These are phyloP conservation scores for Aspergillus felis DNA, from an alignment of 2,329 filamentous ascomycete species.

Conservation along the genomic window DNA sequence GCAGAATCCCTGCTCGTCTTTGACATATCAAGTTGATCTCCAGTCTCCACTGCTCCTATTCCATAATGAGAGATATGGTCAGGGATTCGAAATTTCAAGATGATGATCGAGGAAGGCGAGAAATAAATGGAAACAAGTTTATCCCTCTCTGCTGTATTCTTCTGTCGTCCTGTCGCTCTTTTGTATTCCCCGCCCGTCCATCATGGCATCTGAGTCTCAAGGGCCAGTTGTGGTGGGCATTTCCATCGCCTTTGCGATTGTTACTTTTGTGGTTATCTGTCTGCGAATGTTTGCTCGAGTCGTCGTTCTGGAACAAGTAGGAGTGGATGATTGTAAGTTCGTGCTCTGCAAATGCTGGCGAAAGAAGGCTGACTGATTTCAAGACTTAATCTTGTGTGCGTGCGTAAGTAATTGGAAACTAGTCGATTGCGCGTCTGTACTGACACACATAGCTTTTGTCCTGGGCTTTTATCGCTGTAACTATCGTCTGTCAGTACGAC, in stretches of 20 bases:
- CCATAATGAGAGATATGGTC: not conserved
- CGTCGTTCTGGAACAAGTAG: constrained; percentile 32
- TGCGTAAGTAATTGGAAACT: constrained; percentile 19
- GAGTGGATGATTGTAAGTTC: constrained; percentile 28
- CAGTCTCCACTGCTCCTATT: not conserved
- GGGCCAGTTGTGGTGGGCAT: constrained; percentile 33
- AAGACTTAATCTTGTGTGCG: constrained; percentile 29
- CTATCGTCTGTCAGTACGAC: constrained; percentile 27
- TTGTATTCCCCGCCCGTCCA: constrained; percentile 1
- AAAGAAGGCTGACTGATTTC: constrained; percentile 5
- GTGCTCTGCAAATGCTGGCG: not conserved
- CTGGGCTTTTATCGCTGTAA: constrained; percentile 35
- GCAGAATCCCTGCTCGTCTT: not conserved
- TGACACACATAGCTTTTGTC: constrained; percentile 24
- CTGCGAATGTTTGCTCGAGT: constrained; percentile 40
- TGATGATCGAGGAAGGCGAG: not conserved
- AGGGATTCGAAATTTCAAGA: not conserved
- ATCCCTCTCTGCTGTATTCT: not conserved
- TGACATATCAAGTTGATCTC: not conserved
- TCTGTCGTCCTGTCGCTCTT: constrained; percentile 1
- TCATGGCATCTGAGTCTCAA: constrained; percentile 25
- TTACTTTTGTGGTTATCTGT: constrained; percentile 36
- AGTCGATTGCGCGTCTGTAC: not conserved
- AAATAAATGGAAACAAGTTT: not conserved
- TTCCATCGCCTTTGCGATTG: constrained; percentile 34